Base-by-base conservation (phyloP, 2,329 filamentous ascomycete species). In the Sporothrix dimorphospora region DNA sequence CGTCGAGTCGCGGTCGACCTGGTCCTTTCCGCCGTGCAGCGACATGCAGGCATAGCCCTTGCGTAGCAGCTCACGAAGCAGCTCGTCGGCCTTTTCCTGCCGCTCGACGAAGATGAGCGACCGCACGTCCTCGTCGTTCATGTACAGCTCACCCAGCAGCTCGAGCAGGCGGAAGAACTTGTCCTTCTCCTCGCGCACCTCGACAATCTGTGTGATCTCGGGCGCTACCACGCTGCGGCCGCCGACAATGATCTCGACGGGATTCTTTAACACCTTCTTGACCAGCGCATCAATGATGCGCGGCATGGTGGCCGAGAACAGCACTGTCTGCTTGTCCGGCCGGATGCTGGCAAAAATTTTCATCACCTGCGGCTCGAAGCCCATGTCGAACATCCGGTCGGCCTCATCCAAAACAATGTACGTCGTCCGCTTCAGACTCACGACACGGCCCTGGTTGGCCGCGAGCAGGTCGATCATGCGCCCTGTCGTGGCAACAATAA, bases 351-450 rank as follows among this genome's bases (percentile, higher is more conserved):
- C 90, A 79, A 98, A 90, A 72, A 99, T 96, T 81, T 97, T 98
- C 89, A 96, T 96, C 70, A 99, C 94, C 81, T 99, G 96, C 1
- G 96, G 95, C 82, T 97, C 95, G 79, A 99, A 99, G 16, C 96
- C 96, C 96, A 99, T 98, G 80, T 99, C 96, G 79, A 98, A 98
- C 96, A 99, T 98, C 74, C 96, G 92, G 81, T 99, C 96, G 65
- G 96, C 96, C 82, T 99, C 96, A 79, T 99, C 96, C 51, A 99
- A 88, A 12, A 99, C 96, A 30, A 98, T 90, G 80, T 98, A 99
- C 0, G 94, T 96, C 14, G 97, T 93, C 75, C 96, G 89, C 76
- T 88, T 90, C 72, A 99, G 85, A 78, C 97, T 98, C 14, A 95
- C 97, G 11, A 98, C 94, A 74, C 94, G 90, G n/a, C 95, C 95